Evolutionary conservation across 805 yeast species (phyloP).

Genomic region (Nematodospora valgi): DNA sequence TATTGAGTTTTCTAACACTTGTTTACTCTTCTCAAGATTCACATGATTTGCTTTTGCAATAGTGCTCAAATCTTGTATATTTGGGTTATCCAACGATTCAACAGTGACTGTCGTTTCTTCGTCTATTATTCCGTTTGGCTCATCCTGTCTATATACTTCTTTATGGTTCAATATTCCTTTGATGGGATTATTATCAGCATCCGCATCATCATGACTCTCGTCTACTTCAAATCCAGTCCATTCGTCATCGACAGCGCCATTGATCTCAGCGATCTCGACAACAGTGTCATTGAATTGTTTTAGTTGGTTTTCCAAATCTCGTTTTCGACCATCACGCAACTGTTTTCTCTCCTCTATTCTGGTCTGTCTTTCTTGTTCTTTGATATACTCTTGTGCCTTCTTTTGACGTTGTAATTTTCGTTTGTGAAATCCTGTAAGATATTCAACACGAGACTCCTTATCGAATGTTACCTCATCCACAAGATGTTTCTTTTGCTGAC

Average conservation of each 20-base stretch:
- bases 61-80: slow-evolving; percentile 33
- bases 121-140: slow-evolving; percentile 38
- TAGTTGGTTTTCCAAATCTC: slow-evolving; percentile 61
- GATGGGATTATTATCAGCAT: slow-evolving; percentile 7
- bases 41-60: slow-evolving; percentile 68
- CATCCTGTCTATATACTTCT: slow-evolving; percentile 32
- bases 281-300: slow-evolving; percentile 51
- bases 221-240: slow-evolving; percentile 41
- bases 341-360: slow-evolving; percentile 73
- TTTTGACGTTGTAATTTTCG: slow-evolving; percentile 86
- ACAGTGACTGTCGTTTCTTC: slow-evolving; percentile 43
- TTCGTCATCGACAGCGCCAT: slow-evolving; percentile 22
- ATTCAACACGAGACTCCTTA: slow-evolving; percentile 73
- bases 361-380: slow-evolving; percentile 72
- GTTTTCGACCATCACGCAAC: slow-evolving; percentile 66
- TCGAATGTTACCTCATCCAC: slow-evolving; percentile 87
- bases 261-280: slow-evolving; percentile 20
- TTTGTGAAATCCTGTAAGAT: slow-evolving; percentile 92
- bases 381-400: slow-evolving; percentile 70
- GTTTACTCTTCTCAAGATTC: slow-evolving; percentile 61
- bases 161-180: slow-evolving; percentile 46
- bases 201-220: slow-evolving; percentile 10
- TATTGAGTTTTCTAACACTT: slow-evolving; percentile 70
- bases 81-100: slow-evolving; percentile 45
- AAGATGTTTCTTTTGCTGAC: slow-evolving; percentile 60